A percentile compares a stretch with the other conserved stretches of the same genome.
Conservation (phyloP, 1,139 yeast species). For the Nakaseomyces sp. region DNA sequence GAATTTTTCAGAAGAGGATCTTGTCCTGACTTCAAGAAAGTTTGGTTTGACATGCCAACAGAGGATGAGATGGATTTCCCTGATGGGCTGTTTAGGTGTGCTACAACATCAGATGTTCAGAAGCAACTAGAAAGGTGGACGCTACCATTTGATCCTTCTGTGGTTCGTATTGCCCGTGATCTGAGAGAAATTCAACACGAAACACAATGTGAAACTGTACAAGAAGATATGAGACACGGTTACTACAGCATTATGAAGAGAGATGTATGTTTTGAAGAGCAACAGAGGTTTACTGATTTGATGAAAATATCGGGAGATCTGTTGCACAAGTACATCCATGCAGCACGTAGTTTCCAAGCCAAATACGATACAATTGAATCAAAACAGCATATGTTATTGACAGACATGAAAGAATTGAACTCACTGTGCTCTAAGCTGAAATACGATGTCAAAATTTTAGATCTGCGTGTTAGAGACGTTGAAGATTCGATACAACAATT, state of each 20-base stretch:
- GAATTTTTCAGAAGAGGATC: conserved; percentile 24
- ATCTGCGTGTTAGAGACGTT: conserved; percentile 68
- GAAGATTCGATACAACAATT: conserved; percentile 59
- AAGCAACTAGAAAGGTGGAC: conserved; percentile 32
- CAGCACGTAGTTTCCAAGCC: conserved; percentile 34
- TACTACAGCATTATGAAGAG: conserved; percentile 9
- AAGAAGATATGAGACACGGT: conserved; percentile 11
- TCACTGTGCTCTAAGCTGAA: conserved; percentile 66
- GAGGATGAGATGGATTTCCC: background rate
- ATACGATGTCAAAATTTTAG: conserved; percentile 69
- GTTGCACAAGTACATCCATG: conserved; percentile 28
- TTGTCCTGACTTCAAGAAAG: conserved; percentile 14
- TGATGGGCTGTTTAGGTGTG: conserved; percentile 19
- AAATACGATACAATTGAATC: conserved; percentile 29
- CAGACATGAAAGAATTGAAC: conserved; percentile 53
- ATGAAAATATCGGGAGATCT: conserved; percentile 13
- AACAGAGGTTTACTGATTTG: conserved; percentile 12
- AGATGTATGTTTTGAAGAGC: conserved; percentile 7
- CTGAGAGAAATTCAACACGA: conserved; percentile 14
- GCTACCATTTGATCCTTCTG: conserved; percentile 30
- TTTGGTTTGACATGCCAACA: conserved; percentile 4
- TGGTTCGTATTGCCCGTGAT: conserved; percentile 26
- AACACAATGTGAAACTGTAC: conserved; percentile 8
- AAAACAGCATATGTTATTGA: conserved; percentile 35
- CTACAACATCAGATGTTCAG: conserved; percentile 42